A percentile compares a stretch with the other conserved stretches of the same genome.
Evolutionary conservation across 345 rosid genomes (phyloP).

Genomic region (Theobroma cacao): DNA sequence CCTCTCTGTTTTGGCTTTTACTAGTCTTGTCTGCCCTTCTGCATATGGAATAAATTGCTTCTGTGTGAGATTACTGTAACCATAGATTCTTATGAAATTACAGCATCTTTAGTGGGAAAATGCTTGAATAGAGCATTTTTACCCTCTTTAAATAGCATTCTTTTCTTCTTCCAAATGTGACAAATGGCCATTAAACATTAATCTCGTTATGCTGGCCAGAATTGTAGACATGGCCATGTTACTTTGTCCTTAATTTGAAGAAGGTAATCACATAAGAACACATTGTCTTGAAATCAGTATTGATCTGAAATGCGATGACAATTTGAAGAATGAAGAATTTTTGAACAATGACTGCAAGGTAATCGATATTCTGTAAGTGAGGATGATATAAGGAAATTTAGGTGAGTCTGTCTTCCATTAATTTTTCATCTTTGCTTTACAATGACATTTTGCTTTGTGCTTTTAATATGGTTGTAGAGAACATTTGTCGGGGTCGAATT

Average conservation of each 20-base stretch:
- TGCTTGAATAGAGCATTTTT: background rate
- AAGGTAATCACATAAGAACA: background rate
- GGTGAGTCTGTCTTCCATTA: background rate
- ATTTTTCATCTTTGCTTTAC: background rate
- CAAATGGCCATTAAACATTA: background rate
- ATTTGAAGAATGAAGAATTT: background rate
- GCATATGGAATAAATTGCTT: background rate
- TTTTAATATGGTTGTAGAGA: slow-evolving; percentile 48
- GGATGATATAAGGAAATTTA: background rate
- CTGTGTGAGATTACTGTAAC: background rate
- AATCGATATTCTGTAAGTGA: background rate
- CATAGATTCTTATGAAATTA: background rate
- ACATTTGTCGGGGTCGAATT: slow-evolving; percentile 90
- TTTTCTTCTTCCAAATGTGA: background rate
- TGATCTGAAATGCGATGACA: background rate
- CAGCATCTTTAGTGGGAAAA: background rate
- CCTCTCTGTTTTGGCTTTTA: background rate
- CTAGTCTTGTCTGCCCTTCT: background rate
- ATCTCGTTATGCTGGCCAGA: background rate
- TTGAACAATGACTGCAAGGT: background rate
- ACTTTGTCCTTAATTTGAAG: background rate
- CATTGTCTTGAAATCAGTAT: background rate
- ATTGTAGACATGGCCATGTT: background rate
- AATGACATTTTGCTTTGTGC: background rate
- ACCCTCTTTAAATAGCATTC: background rate